Evolutionary conservation across 2,329 filamentous ascomycete genomes (phyloP).

Genomic region (Pezicula neosporulosa): DNA sequence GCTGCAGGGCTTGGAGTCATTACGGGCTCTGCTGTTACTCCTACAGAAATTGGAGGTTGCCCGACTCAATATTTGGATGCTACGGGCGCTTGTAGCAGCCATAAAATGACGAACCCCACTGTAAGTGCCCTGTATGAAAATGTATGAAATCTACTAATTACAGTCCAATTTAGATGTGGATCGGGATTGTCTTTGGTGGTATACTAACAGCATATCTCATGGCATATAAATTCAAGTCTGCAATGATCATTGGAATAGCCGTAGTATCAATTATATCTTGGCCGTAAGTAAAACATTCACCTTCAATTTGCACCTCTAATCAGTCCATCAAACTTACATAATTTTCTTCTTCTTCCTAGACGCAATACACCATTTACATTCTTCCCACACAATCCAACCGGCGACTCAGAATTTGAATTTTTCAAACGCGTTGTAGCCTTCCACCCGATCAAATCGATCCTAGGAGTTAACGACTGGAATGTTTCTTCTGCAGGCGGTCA

Average conservation of each 20-base stretch:
- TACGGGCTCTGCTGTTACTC: constrained; percentile 65
- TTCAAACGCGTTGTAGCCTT: constrained; percentile 72
- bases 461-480: constrained; percentile 65
- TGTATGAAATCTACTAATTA: constrained; percentile 1
- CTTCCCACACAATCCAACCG: constrained; percentile 57
- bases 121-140: constrained; percentile 32
- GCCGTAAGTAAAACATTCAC: constrained; percentile 49
- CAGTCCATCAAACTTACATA: too few species aligned
- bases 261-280: constrained; percentile 72
- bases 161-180: constrained; percentile 60
- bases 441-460: constrained; percentile 62
- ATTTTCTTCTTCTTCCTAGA: constrained; percentile 30
- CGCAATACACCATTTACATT: constrained; percentile 68
- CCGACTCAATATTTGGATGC: constrained; percentile 47
- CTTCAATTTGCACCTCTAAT: not conserved
- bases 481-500: constrained; percentile 47
- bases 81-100: constrained; percentile 45
- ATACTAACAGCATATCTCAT: constrained; percentile 78
- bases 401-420: constrained; percentile 64
- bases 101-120: constrained; percentile 75
- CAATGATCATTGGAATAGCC: constrained; percentile 70
- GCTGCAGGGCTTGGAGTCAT: constrained; percentile 80
- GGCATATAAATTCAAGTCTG: constrained; percentile 72
- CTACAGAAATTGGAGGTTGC: constrained; percentile 76
- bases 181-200: constrained; percentile 78